Evolutionary conservation across 768 basidiomycete genomes (phyloP), one percentile per base, ranked within the genome.

Genomic region (Psilocybe cyanescens): DNA sequence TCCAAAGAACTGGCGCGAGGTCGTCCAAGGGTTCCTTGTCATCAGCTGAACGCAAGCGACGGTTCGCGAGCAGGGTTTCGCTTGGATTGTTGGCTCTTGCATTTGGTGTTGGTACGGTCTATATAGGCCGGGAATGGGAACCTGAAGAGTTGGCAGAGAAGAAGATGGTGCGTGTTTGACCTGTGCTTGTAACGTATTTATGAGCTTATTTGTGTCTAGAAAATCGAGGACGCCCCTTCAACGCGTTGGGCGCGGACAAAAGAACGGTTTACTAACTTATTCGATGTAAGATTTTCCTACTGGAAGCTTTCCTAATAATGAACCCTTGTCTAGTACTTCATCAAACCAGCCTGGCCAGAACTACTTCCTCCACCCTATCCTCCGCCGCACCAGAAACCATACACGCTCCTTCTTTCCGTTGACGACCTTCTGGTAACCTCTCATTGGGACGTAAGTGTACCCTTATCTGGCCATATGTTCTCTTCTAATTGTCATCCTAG

Each of bases 391-490:
- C 88, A 91, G 74, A 90, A 95, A 59, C 95, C 94, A 0, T 97
- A 94, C 77, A 99, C 97, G 1, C 84, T 99, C 17, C 80, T 98
- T 8, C 75, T 99, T 54, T 95, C 94, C 33, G 77, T 99, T 28
- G 97, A 99, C 62, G 96, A 97, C 69, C 83, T 99, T 28, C 82
- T 99, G 37, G 84, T 98, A 17, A 90, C 91, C 9, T 95, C 94
- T 9, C 90, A 89, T 3, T 99, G 97, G 97, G 95, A 97, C 82
- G 96, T 97, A 71, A 73, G 95, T 88, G 45, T 31, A 16, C 24
- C 19, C 4, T 45, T 16, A 12, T 14, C 24, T 39, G 24, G 17
- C 33, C 30, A 28, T 12, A 16, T 16, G 12, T 24, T 56, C 29
- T 55, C 45, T 45, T 33, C 57, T n/a, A 37, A 33, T 51, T 9